Base-by-base conservation (phyloP, 176 grass and related monocot genomes). In the Luzula sylvatica region DNA sequence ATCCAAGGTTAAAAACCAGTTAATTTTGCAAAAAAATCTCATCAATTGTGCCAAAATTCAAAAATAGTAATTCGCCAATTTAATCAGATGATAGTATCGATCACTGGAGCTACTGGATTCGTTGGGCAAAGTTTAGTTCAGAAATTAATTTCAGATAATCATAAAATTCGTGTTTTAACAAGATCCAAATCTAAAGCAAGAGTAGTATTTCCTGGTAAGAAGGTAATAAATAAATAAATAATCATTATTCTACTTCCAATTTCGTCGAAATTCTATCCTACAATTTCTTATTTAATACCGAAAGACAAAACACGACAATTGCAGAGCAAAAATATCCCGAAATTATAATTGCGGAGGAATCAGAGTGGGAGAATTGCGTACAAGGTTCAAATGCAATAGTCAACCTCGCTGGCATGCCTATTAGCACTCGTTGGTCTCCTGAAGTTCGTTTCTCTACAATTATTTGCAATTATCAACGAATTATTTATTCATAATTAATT, bases 71-170 rank as follows among this genome's bases (percentile, higher is more conserved):
- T 35, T 35, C 9, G 9, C 9, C 9, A 7, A 75, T 65, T 19
- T 59, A 26, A 56, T 47, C 26, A 73, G 61, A 76, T 88, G 84
- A 81, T 69, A 2, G 80, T 96, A 27, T 82, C 90, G 66, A 68
- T 96, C 59, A 96, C 84, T 23, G 90, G 90, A 47, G 90, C 84
- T 48, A 96, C 90, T 39, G 90, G 90, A 40, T 96, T 96, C 65
- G 69, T 96, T 55, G 80, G 90, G 11, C 77, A 75, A 61, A 89
- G 71, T 70, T 73, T 96, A 62, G 77, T 89, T 56, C 67, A 82
- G 20, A 95, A 73, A 73, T 82, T 95, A 23, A 71, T 95, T 35
- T 59, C 70, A 94, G 78, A 87, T 47, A 75, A 79, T 64, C 82
- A 94, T 52, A 80, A 87, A 54, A 79, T 94, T 30, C 78, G 26